Conservation (phyloP, 2,329 filamentous ascomycete genomes). For the Ambrosiella xylebori region DNA sequence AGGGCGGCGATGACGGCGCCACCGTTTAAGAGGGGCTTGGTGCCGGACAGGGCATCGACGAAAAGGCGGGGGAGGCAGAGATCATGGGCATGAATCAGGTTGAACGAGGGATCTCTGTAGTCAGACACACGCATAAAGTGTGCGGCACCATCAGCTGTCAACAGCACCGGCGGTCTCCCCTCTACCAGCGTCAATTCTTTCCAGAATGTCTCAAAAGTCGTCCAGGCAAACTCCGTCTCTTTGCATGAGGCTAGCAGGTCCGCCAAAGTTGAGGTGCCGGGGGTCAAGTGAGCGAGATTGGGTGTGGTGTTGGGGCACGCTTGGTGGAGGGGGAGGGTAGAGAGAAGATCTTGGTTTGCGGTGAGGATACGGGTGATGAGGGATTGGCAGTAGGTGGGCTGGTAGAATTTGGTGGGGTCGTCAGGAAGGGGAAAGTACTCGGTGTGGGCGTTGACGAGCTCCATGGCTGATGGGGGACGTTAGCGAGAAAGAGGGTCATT, state of each 20-base stretch:
- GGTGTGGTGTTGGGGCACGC: slow-evolving; percentile 26
- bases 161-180: slow-evolving; percentile 42
- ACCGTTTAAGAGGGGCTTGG: slow-evolving; percentile 45
- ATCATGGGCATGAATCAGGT: slow-evolving; percentile 72
- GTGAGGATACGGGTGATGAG: slow-evolving; percentile 56
- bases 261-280: slow-evolving; percentile 47
- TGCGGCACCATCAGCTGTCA: slow-evolving; percentile 61
- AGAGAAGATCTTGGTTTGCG: slow-evolving; percentile 53
- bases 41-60: slow-evolving; percentile 50
- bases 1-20: slow-evolving; percentile 63
- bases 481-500: background rate
- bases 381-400: slow-evolving; percentile 59
- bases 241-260: slow-evolving; percentile 53
- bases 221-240: slow-evolving; percentile 64
- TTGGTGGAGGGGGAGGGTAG: slow-evolving; percentile 27
- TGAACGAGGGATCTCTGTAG: slow-evolving; percentile 55
- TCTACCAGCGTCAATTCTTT: slow-evolving; percentile 46
- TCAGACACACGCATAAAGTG: slow-evolving; percentile 65
- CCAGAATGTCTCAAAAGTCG: slow-evolving; percentile 68
- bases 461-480: slow-evolving; percentile 43
- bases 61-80: slow-evolving; percentile 62
- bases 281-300: slow-evolving; percentile 33
- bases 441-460: slow-evolving; percentile 63
- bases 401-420: slow-evolving; percentile 47
- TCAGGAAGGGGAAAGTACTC: slow-evolving; percentile 57